These are phyloP conservation scores for Boletus edulis DNA, from an alignment of 768 basidiomycete genomes.

Conservation along the genomic window DNA sequence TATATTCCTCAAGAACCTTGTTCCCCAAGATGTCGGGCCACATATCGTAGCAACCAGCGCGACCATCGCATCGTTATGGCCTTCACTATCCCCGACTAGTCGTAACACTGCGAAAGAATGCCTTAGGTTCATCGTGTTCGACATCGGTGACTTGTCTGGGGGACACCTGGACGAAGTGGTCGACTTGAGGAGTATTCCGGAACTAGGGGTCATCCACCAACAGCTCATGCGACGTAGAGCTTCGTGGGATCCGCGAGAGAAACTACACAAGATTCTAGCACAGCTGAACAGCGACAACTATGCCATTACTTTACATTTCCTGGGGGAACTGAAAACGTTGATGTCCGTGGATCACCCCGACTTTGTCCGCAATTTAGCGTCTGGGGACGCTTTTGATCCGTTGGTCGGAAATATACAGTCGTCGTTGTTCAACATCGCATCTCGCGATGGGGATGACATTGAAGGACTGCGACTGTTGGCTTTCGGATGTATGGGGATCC, in stretches of 20 bases:
- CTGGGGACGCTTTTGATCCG: conserved; percentile 86
- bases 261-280: conserved; percentile 66
- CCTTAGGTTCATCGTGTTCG: conserved; percentile 68
- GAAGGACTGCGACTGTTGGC: conserved; percentile 68
- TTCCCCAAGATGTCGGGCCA: conserved; percentile 69
- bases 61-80: conserved; percentile 78
- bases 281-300: conserved; percentile 77
- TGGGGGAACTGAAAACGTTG: conserved; percentile 72
- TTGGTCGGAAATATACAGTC: conserved; percentile 66
- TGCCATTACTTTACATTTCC: conserved; percentile 68
- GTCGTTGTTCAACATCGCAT: conserved; percentile 64
- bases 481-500: conserved; percentile 86
- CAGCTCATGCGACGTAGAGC: conserved; percentile 46
- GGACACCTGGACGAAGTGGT: conserved; percentile 73
- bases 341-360: conserved; percentile 49
- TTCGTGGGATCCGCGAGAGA: conserved; percentile 49
- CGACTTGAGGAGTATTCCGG: conserved; percentile 70
- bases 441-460: conserved; percentile 74
- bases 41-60: conserved; percentile 88
- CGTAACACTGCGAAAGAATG: conserved; percentile 54
- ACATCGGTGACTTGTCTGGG: conserved; percentile 53
- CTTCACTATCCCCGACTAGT: conserved; percentile 50
- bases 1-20: conserved; percentile 67
- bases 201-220: conserved; percentile 46
- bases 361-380: conserved; percentile 60